These are phyloP conservation scores for Saccharomyces pastorianus DNA, from an alignment of 1,139 yeast species.

Conservation along the genomic window DNA sequence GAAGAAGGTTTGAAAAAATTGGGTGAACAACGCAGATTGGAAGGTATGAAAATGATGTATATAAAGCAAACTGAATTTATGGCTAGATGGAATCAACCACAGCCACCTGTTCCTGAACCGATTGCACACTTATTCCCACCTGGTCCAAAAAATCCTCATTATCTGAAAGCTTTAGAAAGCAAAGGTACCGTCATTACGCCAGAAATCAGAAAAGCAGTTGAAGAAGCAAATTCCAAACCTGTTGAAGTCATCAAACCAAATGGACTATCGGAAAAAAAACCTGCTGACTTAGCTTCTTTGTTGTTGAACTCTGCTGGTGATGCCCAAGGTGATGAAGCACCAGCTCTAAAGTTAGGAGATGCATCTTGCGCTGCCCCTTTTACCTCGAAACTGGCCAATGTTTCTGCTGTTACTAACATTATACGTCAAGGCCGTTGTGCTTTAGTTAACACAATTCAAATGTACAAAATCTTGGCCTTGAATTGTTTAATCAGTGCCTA, in stretches of 20 bases:
- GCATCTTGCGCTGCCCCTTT: slow-evolving; percentile 99
- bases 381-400: slow-evolving; percentile 88
- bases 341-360: slow-evolving; percentile 90
- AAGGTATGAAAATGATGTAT: slow-evolving; percentile 59
- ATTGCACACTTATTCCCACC: slow-evolving; percentile 97
- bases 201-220: slow-evolving; percentile 56
- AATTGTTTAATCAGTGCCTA: slow-evolving; percentile 96
- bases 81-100: slow-evolving; percentile 71
- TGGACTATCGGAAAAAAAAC: slow-evolving; percentile 30
- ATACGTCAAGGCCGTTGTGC: slow-evolving; percentile 99
- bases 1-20: slow-evolving; percentile 88
- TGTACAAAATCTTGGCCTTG: slow-evolving; percentile 95
- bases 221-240: slow-evolving; percentile 29
- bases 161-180: slow-evolving; percentile 74
- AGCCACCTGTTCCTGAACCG: slow-evolving; percentile 74
- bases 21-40: slow-evolving; percentile 70
- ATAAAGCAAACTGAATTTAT: slow-evolving; percentile 77
- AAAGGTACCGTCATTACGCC: slow-evolving; percentile 69
- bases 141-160: slow-evolving; percentile 84
- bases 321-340: slow-evolving; percentile 78
- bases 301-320: slow-evolving; percentile 64
- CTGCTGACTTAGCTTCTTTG: slow-evolving; percentile 58
- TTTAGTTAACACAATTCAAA: slow-evolving; percentile 91
- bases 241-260: slow-evolving; percentile 25
- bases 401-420: slow-evolving; percentile 85